Evolutionary conservation across 139 green algal genomes (phyloP).

Genomic region (Pseudopediastrum boryanum): DNA sequence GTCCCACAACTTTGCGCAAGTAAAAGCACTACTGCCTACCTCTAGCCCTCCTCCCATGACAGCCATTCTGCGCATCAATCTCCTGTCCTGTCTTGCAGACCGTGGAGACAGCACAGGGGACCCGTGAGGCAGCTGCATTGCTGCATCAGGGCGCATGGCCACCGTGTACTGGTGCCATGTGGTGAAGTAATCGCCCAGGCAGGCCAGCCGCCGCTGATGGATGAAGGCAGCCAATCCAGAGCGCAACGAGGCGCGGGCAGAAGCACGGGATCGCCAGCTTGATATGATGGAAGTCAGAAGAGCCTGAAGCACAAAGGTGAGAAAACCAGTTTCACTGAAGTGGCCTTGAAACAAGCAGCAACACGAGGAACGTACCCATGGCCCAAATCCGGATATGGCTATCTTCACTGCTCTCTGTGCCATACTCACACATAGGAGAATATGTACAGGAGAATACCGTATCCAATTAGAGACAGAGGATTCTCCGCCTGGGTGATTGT

Average conservation of each 20-base stretch:
- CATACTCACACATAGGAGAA: too few relatives aligned
- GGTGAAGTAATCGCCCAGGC: slow-evolving; percentile 20
- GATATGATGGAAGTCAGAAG: neutral
- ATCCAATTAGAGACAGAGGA: too few relatives aligned
- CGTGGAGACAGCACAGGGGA: slow-evolving; percentile 24
- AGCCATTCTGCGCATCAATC: slow-evolving; percentile 14
- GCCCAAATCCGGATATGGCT: too few relatives aligned
- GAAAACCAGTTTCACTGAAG: too few relatives aligned
- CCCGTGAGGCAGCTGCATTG: neutral
- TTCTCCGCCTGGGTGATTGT: too few relatives aligned
- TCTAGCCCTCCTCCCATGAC: slow-evolving; percentile 12
- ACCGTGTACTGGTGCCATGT: slow-evolving; percentile 27
- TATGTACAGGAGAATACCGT: too few relatives aligned
- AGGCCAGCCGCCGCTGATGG: slow-evolving; percentile 27
- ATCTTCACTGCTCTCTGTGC: too few relatives aligned
- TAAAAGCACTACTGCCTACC: neutral
- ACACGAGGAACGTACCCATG: too few relatives aligned
- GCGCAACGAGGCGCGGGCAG: slow-evolving; percentile 2
- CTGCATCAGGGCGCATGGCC: slow-evolving; percentile 18
- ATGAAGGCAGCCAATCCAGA: slow-evolving; percentile 10
- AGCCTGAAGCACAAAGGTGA: neutral
- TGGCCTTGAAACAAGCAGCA: too few relatives aligned
- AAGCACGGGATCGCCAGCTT: too few relatives aligned
- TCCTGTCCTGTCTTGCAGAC: slow-evolving; percentile 27
- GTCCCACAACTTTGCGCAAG: neutral